Percentiles rank a stretch among this genome's conserved stretches.
Conservation (phyloP, 2,329 filamentous ascomycete genomes). For the Mycocentrospora acerina region DNA sequence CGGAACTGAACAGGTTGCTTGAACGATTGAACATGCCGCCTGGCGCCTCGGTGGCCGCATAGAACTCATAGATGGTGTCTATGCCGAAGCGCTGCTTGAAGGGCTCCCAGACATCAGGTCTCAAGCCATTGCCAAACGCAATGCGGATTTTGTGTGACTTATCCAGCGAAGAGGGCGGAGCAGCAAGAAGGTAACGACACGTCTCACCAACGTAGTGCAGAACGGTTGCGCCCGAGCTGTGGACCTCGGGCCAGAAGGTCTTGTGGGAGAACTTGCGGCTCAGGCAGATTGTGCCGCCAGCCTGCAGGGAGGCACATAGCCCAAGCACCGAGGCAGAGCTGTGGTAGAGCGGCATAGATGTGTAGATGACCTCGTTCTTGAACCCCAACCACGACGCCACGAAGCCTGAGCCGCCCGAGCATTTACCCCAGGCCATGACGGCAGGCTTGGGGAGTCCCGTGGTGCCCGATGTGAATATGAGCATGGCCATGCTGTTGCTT, state of each 20-base stretch:
- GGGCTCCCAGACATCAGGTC: constrained; percentile 44
- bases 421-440: constrained; percentile 32
- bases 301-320: constrained; percentile 27
- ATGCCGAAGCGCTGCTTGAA: constrained; percentile 46
- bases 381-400: constrained; percentile 26
- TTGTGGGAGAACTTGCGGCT: constrained; percentile 38
- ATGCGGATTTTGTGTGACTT: constrained; percentile 33
- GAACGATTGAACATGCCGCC: constrained; percentile 56
- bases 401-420: constrained; percentile 18
- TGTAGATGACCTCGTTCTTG: constrained; percentile 37
- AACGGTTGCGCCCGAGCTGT: constrained; percentile 37
- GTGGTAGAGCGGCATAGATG: constrained; percentile 44
- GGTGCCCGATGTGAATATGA: constrained; percentile 44
- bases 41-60: constrained; percentile 54
- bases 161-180: constrained; percentile 33
- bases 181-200: constrained; percentile 41
- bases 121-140: constrained; percentile 44
- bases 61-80: constrained; percentile 41
- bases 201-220: constrained; percentile 45
- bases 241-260: constrained; percentile 43
- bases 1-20: constrained; percentile 59
- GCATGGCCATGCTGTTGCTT: constrained; percentile 33
- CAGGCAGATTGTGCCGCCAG: constrained; percentile 31
- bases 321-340: constrained; percentile 33
- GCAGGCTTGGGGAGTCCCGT: constrained; percentile 42